phyloP scores from a whole-genome alignment of 805 yeast genomes.

The Tetrapisispora taiwanensis region DNA sequence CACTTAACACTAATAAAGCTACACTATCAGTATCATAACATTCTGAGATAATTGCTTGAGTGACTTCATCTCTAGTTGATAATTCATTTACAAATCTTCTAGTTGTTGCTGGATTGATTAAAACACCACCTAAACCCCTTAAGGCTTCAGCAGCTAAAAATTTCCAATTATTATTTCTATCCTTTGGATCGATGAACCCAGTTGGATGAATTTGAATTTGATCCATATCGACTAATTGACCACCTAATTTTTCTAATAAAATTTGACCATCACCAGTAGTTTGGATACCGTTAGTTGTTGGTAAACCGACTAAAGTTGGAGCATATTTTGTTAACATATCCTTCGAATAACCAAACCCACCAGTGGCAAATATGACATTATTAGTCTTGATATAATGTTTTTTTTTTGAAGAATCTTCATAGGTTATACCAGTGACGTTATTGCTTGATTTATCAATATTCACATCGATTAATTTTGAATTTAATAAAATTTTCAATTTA shows the following conservation, averaged over 20 bases:
- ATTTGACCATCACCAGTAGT: conserved; percentile 53
- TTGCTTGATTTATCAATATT: conserved; percentile 18
- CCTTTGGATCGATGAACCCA: conserved; percentile 41
- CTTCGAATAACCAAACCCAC: conserved; percentile 41
- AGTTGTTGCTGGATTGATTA: conserved; percentile 37
- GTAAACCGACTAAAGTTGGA: conserved; percentile 37
- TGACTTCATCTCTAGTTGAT: conserved; percentile 43
- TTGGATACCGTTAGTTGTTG: conserved; percentile 48
- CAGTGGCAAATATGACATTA: conserved; percentile 44
- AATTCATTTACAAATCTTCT: conserved; percentile 46
- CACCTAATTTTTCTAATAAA: conserved; percentile 38
- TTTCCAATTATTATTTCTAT: conserved; percentile 37
- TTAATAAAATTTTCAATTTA: conserved; percentile 30
- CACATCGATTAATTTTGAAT: conserved; percentile 32
- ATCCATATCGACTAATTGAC: conserved; percentile 45
- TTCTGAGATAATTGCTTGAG: conserved; percentile 33
- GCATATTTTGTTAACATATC: conserved; percentile 34
- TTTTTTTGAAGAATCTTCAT: conserved; percentile 17
- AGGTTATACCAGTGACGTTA: conserved; percentile 36
- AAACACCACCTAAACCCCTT: conserved; percentile 50
- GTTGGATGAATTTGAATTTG: conserved; percentile 56
- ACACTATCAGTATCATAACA: conserved; percentile 23
- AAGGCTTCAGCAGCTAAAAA: conserved; percentile 51
- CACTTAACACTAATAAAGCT: conserved; percentile 33
- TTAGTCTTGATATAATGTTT: conserved; percentile 21